Conservation (phyloP, 1,284 basidiomycete genomes). For the Jaminaea rosea region DNA sequence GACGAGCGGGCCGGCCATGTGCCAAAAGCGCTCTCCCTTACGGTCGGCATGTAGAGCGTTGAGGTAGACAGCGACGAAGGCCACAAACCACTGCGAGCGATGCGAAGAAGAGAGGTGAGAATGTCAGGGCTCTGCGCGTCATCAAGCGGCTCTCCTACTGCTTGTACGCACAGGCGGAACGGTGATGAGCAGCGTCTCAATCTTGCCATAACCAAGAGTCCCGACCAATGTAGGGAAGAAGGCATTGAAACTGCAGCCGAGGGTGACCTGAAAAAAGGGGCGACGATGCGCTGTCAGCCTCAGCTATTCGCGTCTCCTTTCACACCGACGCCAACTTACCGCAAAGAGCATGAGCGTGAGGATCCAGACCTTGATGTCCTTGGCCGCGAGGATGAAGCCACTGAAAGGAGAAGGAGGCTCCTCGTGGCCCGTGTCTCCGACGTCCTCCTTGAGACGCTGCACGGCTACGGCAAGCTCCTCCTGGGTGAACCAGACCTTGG, state of each 20-base stretch:
- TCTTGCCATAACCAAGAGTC: slow-evolving; percentile 22
- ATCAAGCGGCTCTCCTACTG: no score
- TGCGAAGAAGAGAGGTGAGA: no score
- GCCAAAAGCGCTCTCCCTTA: slow-evolving; percentile 17
- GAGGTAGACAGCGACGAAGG: slow-evolving; percentile 22
- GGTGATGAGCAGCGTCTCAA: slow-evolving; percentile 4
- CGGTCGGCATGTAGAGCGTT: slow-evolving; percentile 33
- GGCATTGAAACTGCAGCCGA: slow-evolving; percentile 21
- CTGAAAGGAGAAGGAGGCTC: no score
- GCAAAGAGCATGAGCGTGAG: slow-evolving; percentile 20
- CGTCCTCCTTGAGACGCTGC: slow-evolving; percentile 49
- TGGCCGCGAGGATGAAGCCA: slow-evolving; percentile 21
- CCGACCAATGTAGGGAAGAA: slow-evolving; percentile 46
- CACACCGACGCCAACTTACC: no score
- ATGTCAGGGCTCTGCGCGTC: no score
- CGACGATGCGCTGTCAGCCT: slow-evolving; percentile 8
- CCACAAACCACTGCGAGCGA: slow-evolving; percentile 36
- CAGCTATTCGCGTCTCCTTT: no score
- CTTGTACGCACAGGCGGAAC: no score
- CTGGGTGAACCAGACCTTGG: slow-evolving; percentile 14
- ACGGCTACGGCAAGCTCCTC: slow-evolving; percentile 23
- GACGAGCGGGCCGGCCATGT: slow-evolving; percentile 18
- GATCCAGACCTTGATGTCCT: slow-evolving; percentile 25
- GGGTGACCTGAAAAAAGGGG: slow-evolving; percentile 8
- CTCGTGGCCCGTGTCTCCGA: slow-evolving; percentile 51